A percentile compares a stretch with the other conserved stretches of the same genome.
These are phyloP conservation scores for Gossypium davidsonii DNA, from an alignment of 441 rosid species.

Conservation along the genomic window DNA sequence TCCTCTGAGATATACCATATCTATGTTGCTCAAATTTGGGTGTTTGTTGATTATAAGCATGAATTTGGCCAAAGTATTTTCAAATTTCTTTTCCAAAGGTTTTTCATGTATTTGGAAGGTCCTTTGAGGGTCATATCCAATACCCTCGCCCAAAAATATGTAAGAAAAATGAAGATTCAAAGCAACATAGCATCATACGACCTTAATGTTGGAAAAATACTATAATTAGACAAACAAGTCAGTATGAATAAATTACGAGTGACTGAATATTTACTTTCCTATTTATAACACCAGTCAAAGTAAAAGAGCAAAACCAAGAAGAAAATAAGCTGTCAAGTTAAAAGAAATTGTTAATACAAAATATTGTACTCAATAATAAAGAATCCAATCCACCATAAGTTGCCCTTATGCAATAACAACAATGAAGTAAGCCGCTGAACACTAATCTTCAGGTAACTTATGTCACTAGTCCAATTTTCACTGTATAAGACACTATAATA, in stretches of 20 bases:
- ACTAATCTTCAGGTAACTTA: background rate
- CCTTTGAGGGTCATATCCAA: too few species aligned
- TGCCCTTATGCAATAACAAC: background rate
- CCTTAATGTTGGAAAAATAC: background rate
- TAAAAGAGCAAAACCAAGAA: background rate
- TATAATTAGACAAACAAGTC: background rate
- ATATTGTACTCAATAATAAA: background rate
- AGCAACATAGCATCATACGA: background rate
- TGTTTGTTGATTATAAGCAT: too few species aligned
- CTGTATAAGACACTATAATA: background rate
- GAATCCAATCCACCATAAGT: background rate
- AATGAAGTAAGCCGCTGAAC: background rate
- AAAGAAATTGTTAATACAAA: background rate
- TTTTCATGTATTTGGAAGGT: too few species aligned
- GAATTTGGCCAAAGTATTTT: too few species aligned
- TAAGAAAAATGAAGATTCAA: too few species aligned
- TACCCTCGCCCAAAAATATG: too few species aligned
- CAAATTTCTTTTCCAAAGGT: too few species aligned
- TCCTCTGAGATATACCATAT: background rate
- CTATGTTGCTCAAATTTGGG: too few species aligned
- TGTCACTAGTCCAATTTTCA: background rate
- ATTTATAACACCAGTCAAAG: background rate
- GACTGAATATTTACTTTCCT: background rate
- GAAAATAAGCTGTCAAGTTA: background rate
- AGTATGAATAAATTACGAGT: background rate